phyloP scores from a whole-genome alignment of 495 filamentous ascomycete genomes.

The Penicillium nucicola region DNA sequence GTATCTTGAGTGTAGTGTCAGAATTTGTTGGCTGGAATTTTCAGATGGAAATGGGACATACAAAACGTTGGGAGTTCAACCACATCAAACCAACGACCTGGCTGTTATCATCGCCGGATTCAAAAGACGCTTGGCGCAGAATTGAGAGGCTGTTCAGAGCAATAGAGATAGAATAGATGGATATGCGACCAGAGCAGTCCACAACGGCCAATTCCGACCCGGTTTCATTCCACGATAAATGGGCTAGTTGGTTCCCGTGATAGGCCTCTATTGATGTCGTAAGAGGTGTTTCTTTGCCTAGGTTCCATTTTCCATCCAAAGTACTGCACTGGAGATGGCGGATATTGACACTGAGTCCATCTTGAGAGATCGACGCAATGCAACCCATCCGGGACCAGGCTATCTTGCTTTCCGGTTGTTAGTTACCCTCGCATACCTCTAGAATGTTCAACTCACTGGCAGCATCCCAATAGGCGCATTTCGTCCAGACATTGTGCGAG shows the following conservation, averaged over 20 bases:
- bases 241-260: slow-evolving; percentile 54
- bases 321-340: slow-evolving; percentile 68
- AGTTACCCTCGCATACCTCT: not conserved
- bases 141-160: slow-evolving; percentile 64
- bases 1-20: slow-evolving; percentile 31
- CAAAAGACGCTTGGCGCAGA: slow-evolving; percentile 51
- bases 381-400: slow-evolving; percentile 89
- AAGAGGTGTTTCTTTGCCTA: slow-evolving; percentile 59
- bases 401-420: slow-evolving; percentile 55
- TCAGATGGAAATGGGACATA: slow-evolving; percentile 28
- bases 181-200: slow-evolving; percentile 70
- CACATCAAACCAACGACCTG: slow-evolving; percentile 82
- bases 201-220: slow-evolving; percentile 73
- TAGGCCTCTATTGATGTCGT: slow-evolving; percentile 43
- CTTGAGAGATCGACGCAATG: slow-evolving; percentile 76
- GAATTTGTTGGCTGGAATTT: not conserved
- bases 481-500: slow-evolving; percentile 75
- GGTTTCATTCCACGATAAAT: slow-evolving; percentile 76
- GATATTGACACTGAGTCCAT: slow-evolving; percentile 64
- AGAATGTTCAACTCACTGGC: slow-evolving; percentile 61
- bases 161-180: slow-evolving; percentile 59
- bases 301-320: slow-evolving; percentile 70
- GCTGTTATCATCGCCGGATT: slow-evolving; percentile 66
- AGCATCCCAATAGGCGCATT: slow-evolving; percentile 72
- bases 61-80: slow-evolving; percentile 62